A percentile compares a stretch with the other conserved stretches of the same genome.
Conservation (phyloP, 495 filamentous ascomycete genomes). For the Hypoxylon lenormandii region DNA sequence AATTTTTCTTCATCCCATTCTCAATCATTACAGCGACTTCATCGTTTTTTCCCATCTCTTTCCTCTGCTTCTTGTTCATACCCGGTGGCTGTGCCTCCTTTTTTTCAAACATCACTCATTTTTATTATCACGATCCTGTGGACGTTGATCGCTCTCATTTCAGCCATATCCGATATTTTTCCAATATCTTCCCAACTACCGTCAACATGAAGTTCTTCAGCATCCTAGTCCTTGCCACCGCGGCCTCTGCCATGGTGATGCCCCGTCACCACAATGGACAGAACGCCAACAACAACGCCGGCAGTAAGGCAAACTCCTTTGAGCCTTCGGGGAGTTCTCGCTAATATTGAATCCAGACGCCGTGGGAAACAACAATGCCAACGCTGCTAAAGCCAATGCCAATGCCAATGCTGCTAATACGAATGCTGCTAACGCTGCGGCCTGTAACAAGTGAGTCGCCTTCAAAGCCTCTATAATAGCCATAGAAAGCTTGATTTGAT, state of each 20-base stretch:
- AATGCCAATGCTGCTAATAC: slow-evolving; percentile 11
- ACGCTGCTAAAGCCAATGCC: neutral
- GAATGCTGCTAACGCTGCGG: slow-evolving; percentile 24
- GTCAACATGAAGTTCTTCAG: slow-evolving; percentile 48
- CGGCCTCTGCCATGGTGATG: slow-evolving; percentile 45
- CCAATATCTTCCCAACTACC: slow-evolving; percentile 11
- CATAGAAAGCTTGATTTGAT: neutral
- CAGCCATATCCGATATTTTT: slow-evolving; percentile 14
- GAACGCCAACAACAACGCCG: slow-evolving; percentile 29
- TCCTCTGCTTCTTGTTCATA: slow-evolving; percentile 33
- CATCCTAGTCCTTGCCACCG: slow-evolving; percentile 47
- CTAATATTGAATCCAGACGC: slow-evolving; percentile 15
- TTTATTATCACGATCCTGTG: slow-evolving; percentile 16
- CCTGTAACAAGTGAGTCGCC: slow-evolving; percentile 19
- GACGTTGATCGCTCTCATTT: slow-evolving; percentile 26
- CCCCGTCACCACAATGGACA: slow-evolving; percentile 48
- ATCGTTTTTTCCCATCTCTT: slow-evolving; percentile 36
- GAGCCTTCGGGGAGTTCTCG: no score
- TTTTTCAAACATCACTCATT: slow-evolving; percentile 36
- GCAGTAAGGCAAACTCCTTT: slow-evolving; percentile 12
- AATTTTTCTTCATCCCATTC: slow-evolving; percentile 36
- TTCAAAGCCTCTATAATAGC: neutral
- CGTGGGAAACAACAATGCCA: slow-evolving; percentile 9
- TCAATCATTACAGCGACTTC: slow-evolving; percentile 28
- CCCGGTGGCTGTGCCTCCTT: slow-evolving; percentile 40